Percentiles rank a stretch among this genome's conserved stretches.
These are phyloP conservation scores for Primulina huaijiensis DNA, from an alignment of 257 asterid species.

Conservation along the genomic window DNA sequence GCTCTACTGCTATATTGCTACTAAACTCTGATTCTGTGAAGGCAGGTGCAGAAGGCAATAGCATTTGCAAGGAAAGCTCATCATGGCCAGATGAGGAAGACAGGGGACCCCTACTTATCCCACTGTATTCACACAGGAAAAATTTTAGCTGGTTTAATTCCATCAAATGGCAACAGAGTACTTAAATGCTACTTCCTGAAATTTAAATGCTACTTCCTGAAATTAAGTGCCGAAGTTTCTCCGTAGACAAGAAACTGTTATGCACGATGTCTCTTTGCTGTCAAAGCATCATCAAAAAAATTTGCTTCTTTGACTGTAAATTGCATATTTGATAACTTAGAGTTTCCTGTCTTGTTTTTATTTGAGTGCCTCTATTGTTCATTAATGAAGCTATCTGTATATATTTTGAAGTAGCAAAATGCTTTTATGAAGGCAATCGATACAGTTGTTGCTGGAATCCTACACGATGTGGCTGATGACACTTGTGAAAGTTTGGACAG, in stretches of 20 bases:
- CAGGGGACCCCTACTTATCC: slow-evolving; percentile 94
- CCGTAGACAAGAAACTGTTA: too few relatives aligned
- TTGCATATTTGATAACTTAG: slow-evolving; percentile 8
- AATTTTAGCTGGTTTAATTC: slow-evolving; percentile 76
- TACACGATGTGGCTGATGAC: slow-evolving; percentile 89
- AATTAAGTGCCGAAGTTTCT: too few relatives aligned
- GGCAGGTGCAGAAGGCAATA: slow-evolving; percentile 99
- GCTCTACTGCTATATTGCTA: slow-evolving; percentile 27
- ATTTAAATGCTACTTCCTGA: background rate
- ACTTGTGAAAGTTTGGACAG: slow-evolving; percentile 64
- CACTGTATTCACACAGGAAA: slow-evolving; percentile 96
- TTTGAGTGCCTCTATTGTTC: slow-evolving; percentile 9
- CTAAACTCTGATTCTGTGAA: slow-evolving; percentile 59
- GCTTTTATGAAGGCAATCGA: slow-evolving; percentile 61
- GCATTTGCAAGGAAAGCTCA: slow-evolving; percentile 91
- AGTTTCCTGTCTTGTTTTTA: slow-evolving; percentile 3
- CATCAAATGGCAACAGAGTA: slow-evolving; percentile 81
- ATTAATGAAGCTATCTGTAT: slow-evolving; percentile 11
- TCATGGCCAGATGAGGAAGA: slow-evolving; percentile 82
- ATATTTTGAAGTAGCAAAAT: slow-evolving; percentile 20
- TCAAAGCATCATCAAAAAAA: slow-evolving; percentile 5
- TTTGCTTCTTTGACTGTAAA: background rate
- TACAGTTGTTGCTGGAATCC: slow-evolving; percentile 94
- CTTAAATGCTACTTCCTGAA: slow-evolving; percentile 23
- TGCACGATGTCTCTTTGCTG: slow-evolving; percentile 3